These are phyloP conservation scores for Rhodotorula toruloides DNA, from an alignment of 768 basidiomycete species.

Conservation along the genomic window DNA sequence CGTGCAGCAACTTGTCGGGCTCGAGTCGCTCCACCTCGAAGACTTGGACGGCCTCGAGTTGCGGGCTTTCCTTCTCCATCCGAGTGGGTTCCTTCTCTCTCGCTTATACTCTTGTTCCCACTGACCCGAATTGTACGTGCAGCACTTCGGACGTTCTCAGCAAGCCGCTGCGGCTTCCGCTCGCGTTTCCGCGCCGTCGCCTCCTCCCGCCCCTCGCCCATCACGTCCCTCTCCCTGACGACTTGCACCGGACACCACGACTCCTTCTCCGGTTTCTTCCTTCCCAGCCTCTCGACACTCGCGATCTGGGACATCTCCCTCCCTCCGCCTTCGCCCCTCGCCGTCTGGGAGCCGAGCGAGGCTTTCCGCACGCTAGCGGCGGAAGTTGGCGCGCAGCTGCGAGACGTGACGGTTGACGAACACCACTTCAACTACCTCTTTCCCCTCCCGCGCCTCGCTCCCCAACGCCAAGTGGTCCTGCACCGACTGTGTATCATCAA, in stretches of 20 bases:
- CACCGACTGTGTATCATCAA: conserved; percentile 4
- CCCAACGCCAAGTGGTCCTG: not conserved
- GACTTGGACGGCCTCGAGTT: conserved; percentile 28
- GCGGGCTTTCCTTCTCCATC: conserved; percentile 6
- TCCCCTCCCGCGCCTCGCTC: not conserved
- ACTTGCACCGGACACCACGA: conserved; percentile 25
- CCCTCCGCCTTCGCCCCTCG: conserved; percentile 22
- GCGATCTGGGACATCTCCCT: conserved; percentile 8
- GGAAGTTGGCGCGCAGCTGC: not conserved
- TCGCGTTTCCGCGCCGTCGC: conserved; percentile 13
- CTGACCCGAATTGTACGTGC: not conserved
- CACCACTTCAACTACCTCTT: conserved; percentile 22
- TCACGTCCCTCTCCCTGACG: conserved; percentile 7
- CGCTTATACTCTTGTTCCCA: not conserved
- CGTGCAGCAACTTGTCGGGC: conserved; percentile 8
- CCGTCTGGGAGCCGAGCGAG: conserved; percentile 13
- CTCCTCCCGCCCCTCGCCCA: not conserved
- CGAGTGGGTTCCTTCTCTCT: not conserved
- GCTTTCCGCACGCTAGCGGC: conserved; percentile 4
- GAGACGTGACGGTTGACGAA: conserved; percentile 9
- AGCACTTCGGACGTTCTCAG: conserved; percentile 6
- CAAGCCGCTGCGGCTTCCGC: conserved; percentile 22
- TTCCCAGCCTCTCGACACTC: conserved; percentile 8
- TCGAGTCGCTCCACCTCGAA: conserved; percentile 15
- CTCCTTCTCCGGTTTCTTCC: conserved; percentile 14